Conservation (phyloP, 2,329 filamentous ascomycete species). For the Nemania abortiva region DNA sequence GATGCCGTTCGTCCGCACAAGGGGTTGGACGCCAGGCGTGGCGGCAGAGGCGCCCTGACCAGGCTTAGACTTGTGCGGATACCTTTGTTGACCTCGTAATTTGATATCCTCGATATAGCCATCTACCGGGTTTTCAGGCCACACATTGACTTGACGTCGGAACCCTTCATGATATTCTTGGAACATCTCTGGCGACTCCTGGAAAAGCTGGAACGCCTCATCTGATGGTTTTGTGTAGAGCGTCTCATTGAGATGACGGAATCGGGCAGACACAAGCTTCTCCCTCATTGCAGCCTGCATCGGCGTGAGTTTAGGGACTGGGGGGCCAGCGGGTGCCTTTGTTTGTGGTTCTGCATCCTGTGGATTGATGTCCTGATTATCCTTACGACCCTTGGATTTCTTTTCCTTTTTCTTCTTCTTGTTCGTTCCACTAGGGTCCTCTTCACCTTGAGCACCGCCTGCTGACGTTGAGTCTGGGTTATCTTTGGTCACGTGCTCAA, state of each 20-base stretch:
- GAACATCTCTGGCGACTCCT: conserved; percentile 90
- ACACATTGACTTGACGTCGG: conserved; percentile 92
- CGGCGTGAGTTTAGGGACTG: conserved; percentile 79
- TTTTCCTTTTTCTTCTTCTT: conserved; percentile 52
- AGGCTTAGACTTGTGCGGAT: conserved; percentile 43
- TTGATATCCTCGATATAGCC: conserved; percentile 81
- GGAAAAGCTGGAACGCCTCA: conserved; percentile 86
- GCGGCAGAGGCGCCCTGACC: conserved; percentile 36
- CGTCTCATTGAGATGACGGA: conserved; percentile 96
- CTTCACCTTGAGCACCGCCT: conserved; percentile 34
- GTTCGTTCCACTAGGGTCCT: conserved; percentile 50
- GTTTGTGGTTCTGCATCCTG: conserved; percentile 35
- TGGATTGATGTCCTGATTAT: conserved; percentile 24
- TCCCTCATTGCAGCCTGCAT: conserved; percentile 94
- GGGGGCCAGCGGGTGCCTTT: conserved; percentile 45
- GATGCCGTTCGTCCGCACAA: conserved; percentile 78
- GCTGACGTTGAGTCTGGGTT: conserved; percentile 32
- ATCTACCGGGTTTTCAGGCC: conserved; percentile 97
- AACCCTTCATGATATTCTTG: conserved; percentile 97
- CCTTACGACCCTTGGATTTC: conserved; percentile 42
- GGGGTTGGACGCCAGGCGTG: conserved; percentile 56
- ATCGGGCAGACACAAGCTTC: conserved; percentile 94
- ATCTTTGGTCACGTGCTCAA: conserved; percentile 17
- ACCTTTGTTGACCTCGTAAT: conserved; percentile 69
- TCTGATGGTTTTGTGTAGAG: conserved; percentile 92